These are phyloP conservation scores for Bonnemaisonia californica DNA, from an alignment of 31 red algal species.

Conservation along the genomic window DNA sequence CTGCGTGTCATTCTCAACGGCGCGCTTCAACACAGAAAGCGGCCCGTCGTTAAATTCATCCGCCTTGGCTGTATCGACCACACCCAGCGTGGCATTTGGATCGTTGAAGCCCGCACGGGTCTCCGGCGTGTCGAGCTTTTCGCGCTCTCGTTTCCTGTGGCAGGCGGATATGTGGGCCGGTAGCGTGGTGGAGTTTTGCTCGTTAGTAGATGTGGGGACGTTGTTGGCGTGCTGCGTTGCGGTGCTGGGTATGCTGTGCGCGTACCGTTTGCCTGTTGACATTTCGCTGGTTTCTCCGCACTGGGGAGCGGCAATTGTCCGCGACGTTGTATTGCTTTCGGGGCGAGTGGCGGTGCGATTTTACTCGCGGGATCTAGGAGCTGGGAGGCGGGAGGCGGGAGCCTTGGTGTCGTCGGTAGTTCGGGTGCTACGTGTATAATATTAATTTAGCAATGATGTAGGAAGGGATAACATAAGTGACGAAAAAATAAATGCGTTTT, in stretches of 20 bases:
- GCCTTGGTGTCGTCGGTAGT: too few relatives aligned
- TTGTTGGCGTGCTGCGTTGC: not conserved
- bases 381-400: too few relatives aligned
- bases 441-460: too few relatives aligned
- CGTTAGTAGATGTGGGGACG: too few relatives aligned
- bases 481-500: too few relatives aligned
- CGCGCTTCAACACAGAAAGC: conserved; percentile 74
- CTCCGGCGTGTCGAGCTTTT: conserved; percentile 71
- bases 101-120: conserved; percentile 77
- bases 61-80: conserved; percentile 78
- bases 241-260: too few relatives aligned
- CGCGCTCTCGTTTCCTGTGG: conserved; percentile 45
- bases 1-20: conserved; percentile 73
- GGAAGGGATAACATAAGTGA: too few relatives aligned
- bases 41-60: conserved; percentile 88
- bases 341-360: too few relatives aligned
- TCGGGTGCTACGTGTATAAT: too few relatives aligned
- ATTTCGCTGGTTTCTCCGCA: not conserved
- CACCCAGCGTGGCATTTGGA: conserved; percentile 65
- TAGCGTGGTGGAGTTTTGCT: not conserved
- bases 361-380: too few relatives aligned
- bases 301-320: too few relatives aligned
- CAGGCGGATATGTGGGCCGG: not conserved
- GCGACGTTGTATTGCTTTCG: too few relatives aligned
- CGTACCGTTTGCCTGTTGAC: not conserved